phyloP scores from a whole-genome alignment of 176 grass and related monocot species.

The Zoysia japonica region DNA sequence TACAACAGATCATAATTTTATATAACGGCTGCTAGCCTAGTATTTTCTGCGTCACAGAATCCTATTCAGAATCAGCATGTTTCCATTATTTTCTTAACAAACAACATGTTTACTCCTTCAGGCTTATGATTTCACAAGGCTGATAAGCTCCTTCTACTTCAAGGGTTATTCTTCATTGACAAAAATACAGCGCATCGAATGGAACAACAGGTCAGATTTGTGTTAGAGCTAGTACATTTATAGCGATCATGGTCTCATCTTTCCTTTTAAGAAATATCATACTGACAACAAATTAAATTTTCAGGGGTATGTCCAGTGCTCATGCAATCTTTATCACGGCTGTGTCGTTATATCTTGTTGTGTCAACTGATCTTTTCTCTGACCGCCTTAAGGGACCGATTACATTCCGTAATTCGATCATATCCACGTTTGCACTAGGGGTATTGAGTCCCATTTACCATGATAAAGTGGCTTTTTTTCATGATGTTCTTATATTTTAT shows the following conservation, averaged over 20 bases:
- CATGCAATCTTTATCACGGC: slow-evolving; percentile 86
- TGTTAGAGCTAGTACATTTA: slow-evolving; percentile 34
- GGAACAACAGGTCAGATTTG: slow-evolving; percentile 89
- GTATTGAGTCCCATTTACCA: slow-evolving; percentile 44
- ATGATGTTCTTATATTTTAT: slow-evolving; percentile 28
- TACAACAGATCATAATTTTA: not conserved
- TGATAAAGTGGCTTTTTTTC: slow-evolving; percentile 21
- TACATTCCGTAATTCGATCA: slow-evolving; percentile 67
- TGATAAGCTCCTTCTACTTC: slow-evolving; percentile 77
- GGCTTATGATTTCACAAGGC: slow-evolving; percentile 71
- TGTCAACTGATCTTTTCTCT: slow-evolving; percentile 86
- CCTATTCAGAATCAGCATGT: slow-evolving; percentile 8
- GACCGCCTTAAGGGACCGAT: slow-evolving; percentile 58
- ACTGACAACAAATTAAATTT: slow-evolving; percentile 45
- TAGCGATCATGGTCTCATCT: not conserved
- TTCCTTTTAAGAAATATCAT: slow-evolving; percentile 24
- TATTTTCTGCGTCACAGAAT: slow-evolving; percentile 4
- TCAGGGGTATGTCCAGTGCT: slow-evolving; percentile 90
- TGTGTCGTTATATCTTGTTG: slow-evolving; percentile 75
- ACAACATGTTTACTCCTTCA: slow-evolving; percentile 34
- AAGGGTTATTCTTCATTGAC: slow-evolving; percentile 79
- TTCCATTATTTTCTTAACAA: slow-evolving; percentile 32
- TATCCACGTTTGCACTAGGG: slow-evolving; percentile 86
- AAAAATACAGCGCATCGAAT: slow-evolving; percentile 85
- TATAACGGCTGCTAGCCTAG: slow-evolving; percentile 4